A percentile compares a stretch with the other conserved stretches of the same genome.
Evolutionary conservation across 1,284 basidiomycete genomes (phyloP).

Genomic region (Moniliella sp.): DNA sequence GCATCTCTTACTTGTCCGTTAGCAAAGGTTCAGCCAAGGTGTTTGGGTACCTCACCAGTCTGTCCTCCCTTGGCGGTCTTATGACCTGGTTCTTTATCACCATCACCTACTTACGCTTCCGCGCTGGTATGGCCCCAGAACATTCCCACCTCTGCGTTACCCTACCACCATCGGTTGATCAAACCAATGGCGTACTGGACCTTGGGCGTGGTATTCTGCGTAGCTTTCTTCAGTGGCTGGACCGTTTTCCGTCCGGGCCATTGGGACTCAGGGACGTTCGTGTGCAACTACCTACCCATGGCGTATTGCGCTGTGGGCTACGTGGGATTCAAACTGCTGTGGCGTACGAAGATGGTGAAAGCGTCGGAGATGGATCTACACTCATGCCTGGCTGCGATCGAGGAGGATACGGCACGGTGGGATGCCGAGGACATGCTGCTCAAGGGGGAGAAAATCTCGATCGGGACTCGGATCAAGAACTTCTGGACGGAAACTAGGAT

Average conservation of each 20-base stretch:
- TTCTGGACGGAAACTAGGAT: no score
- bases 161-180: slow-evolving; percentile 39
- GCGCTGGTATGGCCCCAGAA: slow-evolving; percentile 45
- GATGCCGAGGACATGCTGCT: no score
- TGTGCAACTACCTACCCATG: slow-evolving; percentile 60
- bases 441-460: no score
- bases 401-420: no score
- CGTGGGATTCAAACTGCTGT: slow-evolving; percentile 40
- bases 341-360: slow-evolving; percentile 36
- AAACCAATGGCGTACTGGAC: slow-evolving; percentile 26
- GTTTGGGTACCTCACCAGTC: slow-evolving; percentile 43
- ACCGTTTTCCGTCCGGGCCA: slow-evolving; percentile 19
- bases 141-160: slow-evolving; percentile 38
- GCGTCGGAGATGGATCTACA: slow-evolving; percentile 38
- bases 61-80: slow-evolving; percentile 47
- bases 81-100: slow-evolving; percentile 67
- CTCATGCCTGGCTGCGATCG: no score
- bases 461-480: no score
- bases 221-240: slow-evolving; percentile 35
- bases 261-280: slow-evolving; percentile 43
- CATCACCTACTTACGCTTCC: slow-evolving; percentile 52
- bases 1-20: slow-evolving; percentile 47
- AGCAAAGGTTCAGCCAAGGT: slow-evolving; percentile 36
- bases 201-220: slow-evolving; percentile 8
- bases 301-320: slow-evolving; percentile 57